Evolutionary conservation across 139 green algal genomes (phyloP), one percentile per base, ranked within the genome.

Genomic region (Raphidocelis subcapitata): DNA sequence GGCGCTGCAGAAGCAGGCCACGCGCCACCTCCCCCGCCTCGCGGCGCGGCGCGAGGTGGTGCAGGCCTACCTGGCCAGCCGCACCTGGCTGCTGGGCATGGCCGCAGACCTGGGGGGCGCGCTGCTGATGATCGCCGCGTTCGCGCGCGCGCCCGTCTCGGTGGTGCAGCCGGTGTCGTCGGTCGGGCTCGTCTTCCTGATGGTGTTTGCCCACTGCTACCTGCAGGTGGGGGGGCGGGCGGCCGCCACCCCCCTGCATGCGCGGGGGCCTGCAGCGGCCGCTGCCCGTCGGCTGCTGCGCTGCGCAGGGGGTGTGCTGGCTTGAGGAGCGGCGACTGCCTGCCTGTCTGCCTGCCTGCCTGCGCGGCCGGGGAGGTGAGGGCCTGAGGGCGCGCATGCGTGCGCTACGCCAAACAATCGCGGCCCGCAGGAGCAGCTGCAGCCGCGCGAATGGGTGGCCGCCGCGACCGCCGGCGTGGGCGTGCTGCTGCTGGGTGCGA

Each of bases 1-100:
- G 52, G 90, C 88, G 14, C 72, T 96, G 69, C 90, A 95, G 57
- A 95, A 94, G 76, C 72, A 88, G n/a, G 88, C 85, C 16, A 92
- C 90, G 0, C 62, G 67, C 3, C 24, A 68, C 41, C 79, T 95
- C 36, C 88, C 90, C 1, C 74, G 77, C 26, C 81, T 95, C 41
- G 55, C 89, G 12, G 81, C 33, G 5, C 51, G 44, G 23, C 69
- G 28, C 1, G 59, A 76, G 60, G 86, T 93, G 15, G 24, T 95
- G 21, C 35, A 46, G 14, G 76, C 88, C 49, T 96, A 94, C 73
- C 26, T 90, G 15, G 23, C 70, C 10, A 82, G 49, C 36, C 70
- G 68, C 15, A 81, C 81, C 32, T 98, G 90, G 90, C 29, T 95
- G 21, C 26, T 67, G 0, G 93, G 93, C 12, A 79, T 96, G 41